Conservation (phyloP, 768 basidiomycete species). For the Dacryopinax primogenitus region DNA sequence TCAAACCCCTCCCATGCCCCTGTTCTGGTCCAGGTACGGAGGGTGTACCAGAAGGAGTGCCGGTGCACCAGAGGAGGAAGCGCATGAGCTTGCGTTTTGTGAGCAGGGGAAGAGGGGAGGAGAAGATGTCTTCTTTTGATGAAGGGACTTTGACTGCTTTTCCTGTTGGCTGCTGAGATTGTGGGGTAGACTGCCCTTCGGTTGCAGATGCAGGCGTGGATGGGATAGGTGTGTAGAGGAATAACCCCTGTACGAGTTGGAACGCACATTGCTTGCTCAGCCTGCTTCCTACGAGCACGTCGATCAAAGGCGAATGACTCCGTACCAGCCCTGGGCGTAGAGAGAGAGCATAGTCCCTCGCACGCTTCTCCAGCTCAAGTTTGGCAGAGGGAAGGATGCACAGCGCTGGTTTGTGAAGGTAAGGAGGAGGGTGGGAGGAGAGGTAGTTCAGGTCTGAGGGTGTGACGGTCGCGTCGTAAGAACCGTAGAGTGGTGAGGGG, state of each 20-base stretch:
- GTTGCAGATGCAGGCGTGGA: neutral
- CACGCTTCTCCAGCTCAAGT: slow-evolving; percentile 34
- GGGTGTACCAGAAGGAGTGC: slow-evolving; percentile 32
- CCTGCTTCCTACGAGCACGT: slow-evolving; percentile 64
- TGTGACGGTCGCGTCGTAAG: slow-evolving; percentile 63
- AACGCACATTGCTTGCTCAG: slow-evolving; percentile 88
- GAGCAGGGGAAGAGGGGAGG: slow-evolving; percentile 57
- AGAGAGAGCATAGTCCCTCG: slow-evolving; percentile 73
- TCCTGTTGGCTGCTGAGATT: slow-evolving; percentile 12
- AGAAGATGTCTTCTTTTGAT: slow-evolving; percentile 89
- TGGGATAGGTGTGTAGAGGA: slow-evolving; percentile 38
- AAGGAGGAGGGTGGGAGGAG: slow-evolving; percentile 14
- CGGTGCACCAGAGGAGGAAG: slow-evolving; percentile 65
- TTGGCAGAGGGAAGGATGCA: slow-evolving; percentile 14
- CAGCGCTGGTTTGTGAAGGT: slow-evolving; percentile 13
- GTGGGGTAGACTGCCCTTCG: slow-evolving; percentile 22
- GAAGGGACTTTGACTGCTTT: slow-evolving; percentile 58
- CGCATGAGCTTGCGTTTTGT: slow-evolving; percentile 90
- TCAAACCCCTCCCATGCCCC: too few relatives aligned
- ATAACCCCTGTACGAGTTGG: slow-evolving; percentile 60
- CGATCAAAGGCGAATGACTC: slow-evolving; percentile 63
- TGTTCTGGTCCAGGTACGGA: too few relatives aligned
- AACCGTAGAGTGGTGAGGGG: slow-evolving; percentile 72
- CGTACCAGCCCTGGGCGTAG: slow-evolving; percentile 74
- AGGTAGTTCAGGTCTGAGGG: slow-evolving; percentile 56